Evolutionary conservation across 169 alveolate species (phyloP), one percentile per base, ranked within the genome.

Genomic region (Perkinsus chesapeaki): DNA sequence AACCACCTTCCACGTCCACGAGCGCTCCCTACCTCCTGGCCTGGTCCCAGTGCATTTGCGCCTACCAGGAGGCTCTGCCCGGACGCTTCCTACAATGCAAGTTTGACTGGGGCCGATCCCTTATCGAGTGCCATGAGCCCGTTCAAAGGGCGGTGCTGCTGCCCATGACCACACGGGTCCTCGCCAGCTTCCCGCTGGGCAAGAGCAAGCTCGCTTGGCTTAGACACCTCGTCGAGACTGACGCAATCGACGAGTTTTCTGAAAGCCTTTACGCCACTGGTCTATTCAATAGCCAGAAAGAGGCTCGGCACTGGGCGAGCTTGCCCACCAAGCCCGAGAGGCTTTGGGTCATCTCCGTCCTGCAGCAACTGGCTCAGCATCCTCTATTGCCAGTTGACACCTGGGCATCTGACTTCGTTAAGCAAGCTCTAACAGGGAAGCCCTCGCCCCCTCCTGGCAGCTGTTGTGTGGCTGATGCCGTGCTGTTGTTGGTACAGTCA

Each of bases 1-100:
- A 60, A 23, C 82, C 82, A 0, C 36, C 36, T 27, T 20, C 31
- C 27, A 60, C 82, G 7, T 60, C 82, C 1, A 60, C 82, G 7
- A 60, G 82, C 82, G 82, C 82, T 1, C 82, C 82, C 31, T 60
- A 60, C 31, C 31, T 12, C 82, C 31, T 60, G 23, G 82, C 82
- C 82, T 60, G 82, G 82, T 60, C 82, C 27, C 82, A 60, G 82
- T 60, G 82, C 82, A 60, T 60, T 16, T 60, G 82, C 82, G 82
- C 82, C 82, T 60, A 60, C 31, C 82, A 60, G 23, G 0, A 27
- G 36, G 82, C 82, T 23, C 27, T 60, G 27, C 82, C 82, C 27
- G 82, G 82, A 20, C 12, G 82, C 3, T 60, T 60, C 82, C 82
- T 60, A 27, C 82, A 60, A 16, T 60, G 82, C 31, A 60, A 60